Conservation (phyloP, 805 yeast species). For the Hanseniaspora clermontiae region DNA sequence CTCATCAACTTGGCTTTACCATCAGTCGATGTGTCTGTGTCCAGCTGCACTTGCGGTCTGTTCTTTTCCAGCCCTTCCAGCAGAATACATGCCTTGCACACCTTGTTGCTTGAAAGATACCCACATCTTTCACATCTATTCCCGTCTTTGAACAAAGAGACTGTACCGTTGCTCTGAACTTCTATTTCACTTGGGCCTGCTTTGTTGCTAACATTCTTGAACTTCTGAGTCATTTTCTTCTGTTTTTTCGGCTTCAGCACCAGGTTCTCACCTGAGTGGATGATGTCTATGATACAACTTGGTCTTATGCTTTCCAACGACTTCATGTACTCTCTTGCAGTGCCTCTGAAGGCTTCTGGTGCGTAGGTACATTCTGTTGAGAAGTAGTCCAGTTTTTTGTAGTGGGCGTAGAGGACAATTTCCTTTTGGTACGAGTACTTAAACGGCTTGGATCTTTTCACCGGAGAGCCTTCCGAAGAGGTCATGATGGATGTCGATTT, state of each 20-base stretch:
- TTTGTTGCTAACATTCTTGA: conserved; percentile 21
- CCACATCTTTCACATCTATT: conserved; percentile 82
- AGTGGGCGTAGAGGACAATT: conserved; percentile 92
- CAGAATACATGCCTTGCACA: conserved; percentile 87
- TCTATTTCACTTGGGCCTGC: conserved; percentile 32
- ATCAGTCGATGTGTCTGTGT: conserved; percentile 37
- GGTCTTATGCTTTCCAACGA: conserved; percentile 84
- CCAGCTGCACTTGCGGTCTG: conserved; percentile 54
- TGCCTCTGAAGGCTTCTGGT: conserved; percentile 96
- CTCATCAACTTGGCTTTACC: conserved; percentile 56
- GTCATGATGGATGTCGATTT: conserved; percentile 80
- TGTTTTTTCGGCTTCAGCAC: conserved; percentile 48
- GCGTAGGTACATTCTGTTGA: conserved; percentile 97
- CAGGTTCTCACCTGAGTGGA: conserved; percentile 83
- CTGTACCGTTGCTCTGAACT: conserved; percentile 50
- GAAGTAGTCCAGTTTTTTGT: conserved; percentile 85
- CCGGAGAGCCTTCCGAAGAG: conserved; percentile 69
- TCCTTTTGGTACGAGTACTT: conserved; percentile 95
- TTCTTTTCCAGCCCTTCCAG: conserved; percentile 71
- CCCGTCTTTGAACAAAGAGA: conserved; percentile 47
- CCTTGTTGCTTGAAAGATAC: conserved; percentile 70
- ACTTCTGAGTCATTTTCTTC: conserved; percentile 29
- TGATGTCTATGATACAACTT: conserved; percentile 84
- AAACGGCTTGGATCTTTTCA: conserved; percentile 88
- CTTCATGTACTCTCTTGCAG: conserved; percentile 85